Conservation (phyloP, 208 protist genomes). For the Crithidia brevicula region DNA sequence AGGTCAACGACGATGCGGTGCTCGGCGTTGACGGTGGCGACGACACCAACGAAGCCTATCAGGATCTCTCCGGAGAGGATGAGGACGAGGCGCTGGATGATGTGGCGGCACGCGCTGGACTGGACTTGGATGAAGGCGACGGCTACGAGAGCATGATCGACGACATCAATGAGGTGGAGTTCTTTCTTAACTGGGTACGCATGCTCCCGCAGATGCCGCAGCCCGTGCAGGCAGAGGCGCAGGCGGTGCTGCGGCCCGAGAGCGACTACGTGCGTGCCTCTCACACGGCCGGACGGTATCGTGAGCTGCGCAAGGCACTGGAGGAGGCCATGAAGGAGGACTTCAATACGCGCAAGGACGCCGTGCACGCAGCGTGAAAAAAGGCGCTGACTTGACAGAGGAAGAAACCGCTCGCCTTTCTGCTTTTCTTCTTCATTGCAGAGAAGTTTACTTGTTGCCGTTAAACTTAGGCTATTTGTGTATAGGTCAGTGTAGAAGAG, state of each 20-base stretch:
- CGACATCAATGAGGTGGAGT: constrained; percentile 81
- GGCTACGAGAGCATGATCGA: constrained; percentile 90
- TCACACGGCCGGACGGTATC: constrained; percentile 53
- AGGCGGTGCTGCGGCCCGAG: constrained; percentile 34
- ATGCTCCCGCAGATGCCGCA: constrained; percentile 22
- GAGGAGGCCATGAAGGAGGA: constrained; percentile 60
- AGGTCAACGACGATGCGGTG: constrained; percentile 47
- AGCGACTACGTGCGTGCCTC: constrained; percentile 50
- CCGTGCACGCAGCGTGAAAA: constrained; percentile 9
- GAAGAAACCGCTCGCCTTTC: not conserved
- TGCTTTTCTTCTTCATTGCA: too few relatives aligned
- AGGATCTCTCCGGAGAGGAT: constrained; percentile 47
- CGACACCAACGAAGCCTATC: constrained; percentile 41
- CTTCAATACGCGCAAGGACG: constrained; percentile 38
- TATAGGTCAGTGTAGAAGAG: too few relatives aligned
- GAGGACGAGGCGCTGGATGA: constrained; percentile 14
- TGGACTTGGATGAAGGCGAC: constrained; percentile 74
- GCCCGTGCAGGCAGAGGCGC: constrained; percentile 27
- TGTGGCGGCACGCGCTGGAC: constrained; percentile 21
- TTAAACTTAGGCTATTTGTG: too few relatives aligned
- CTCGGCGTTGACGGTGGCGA: constrained; percentile 47
- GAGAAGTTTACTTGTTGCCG: too few relatives aligned
- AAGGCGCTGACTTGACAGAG: not conserved
- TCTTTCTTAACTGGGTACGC: constrained; percentile 46
- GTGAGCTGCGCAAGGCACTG: constrained; percentile 51